Percentiles rank a stretch among this genome's conserved stretches.
Evolutionary conservation across 306 rosid species (phyloP).

Genomic region (Rosa chinensis): DNA sequence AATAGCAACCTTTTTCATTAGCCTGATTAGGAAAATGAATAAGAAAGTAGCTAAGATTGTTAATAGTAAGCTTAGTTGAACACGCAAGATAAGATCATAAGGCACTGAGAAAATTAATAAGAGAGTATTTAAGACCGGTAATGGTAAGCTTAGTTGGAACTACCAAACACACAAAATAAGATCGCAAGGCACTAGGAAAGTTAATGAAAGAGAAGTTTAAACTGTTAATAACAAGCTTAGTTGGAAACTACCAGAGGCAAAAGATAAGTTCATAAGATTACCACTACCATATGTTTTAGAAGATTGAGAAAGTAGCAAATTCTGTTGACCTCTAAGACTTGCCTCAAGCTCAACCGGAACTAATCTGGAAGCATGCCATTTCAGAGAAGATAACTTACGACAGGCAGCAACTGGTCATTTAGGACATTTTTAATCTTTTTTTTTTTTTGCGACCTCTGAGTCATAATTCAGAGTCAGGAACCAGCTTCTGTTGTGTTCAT

Average conservation of each 20-base stretch:
- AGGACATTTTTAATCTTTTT: background rate
- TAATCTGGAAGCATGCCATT: background rate
- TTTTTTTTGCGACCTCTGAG: background rate
- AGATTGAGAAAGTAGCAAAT: background rate
- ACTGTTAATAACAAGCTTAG: background rate
- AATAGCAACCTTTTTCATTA: background rate
- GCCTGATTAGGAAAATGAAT: background rate
- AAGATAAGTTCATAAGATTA: background rate
- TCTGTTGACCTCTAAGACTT: background rate
- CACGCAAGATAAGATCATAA: background rate
- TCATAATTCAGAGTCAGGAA: background rate
- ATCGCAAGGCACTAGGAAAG: background rate
- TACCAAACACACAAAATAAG: background rate
- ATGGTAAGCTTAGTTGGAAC: background rate
- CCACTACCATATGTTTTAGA: background rate
- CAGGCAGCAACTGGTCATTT: background rate
- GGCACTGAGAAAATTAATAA: background rate
- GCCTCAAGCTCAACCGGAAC: background rate
- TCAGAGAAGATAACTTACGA: background rate
- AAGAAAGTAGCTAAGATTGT: background rate
- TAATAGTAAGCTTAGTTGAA: background rate
- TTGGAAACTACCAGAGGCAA: background rate
- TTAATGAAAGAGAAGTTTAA: background rate
- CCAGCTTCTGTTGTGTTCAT: background rate
- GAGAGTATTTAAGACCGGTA: background rate